Evolutionary conservation across 352 stramenopile species (phyloP), one percentile per base, ranked within the genome.

Genomic region (Peronospora belbahrii): DNA sequence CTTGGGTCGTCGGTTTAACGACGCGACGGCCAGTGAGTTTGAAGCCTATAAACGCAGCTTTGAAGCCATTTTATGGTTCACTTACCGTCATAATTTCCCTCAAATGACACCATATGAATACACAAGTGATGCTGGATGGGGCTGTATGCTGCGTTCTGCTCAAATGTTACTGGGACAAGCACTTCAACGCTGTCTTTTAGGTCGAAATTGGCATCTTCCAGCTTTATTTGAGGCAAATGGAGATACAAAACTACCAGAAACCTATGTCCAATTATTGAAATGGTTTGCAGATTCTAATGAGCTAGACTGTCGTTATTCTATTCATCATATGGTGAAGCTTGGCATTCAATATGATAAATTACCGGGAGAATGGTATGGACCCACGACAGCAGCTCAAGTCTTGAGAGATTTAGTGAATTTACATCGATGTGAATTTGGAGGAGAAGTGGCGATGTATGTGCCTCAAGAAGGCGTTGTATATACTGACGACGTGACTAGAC

Each of bases 141-240:
- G 94, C 18, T 98, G 94, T 58, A 98, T 98, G 94, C 62, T 98
- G 33, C 85, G 94, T 18, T 93, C 83, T 22, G 92, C 90, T 15
- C 92, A 98, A 57, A 98, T 98, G 92, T 65, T 98, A 57, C 66
- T 98, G 14, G 79, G 72, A 0, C 80, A 97, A 48, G 85, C 85
- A 6, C 65, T 97, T 6, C 70, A 94, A 57, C 68, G 91, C 11
- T 74, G 88, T 43, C 46, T 90, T 3, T 39, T 87, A n/a, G 72
- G 74, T 0, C 55, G 65, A 2, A 52, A 81, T 9, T 88, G 67
- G 67, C 42, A 40, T 6, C 47, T 74, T n/a, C 60, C 67, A 3
- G 37, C 58, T 6, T 10, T 61, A 1, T 69, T 74, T 28, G 56
- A 59, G n/a, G n/a, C n/a, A n/a, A 17, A 25, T 41, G 4, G 45